A percentile compares a stretch with the other conserved stretches of the same genome.
Conservation (phyloP, 768 basidiomycete species). For the Paxillus rubicundulus region DNA sequence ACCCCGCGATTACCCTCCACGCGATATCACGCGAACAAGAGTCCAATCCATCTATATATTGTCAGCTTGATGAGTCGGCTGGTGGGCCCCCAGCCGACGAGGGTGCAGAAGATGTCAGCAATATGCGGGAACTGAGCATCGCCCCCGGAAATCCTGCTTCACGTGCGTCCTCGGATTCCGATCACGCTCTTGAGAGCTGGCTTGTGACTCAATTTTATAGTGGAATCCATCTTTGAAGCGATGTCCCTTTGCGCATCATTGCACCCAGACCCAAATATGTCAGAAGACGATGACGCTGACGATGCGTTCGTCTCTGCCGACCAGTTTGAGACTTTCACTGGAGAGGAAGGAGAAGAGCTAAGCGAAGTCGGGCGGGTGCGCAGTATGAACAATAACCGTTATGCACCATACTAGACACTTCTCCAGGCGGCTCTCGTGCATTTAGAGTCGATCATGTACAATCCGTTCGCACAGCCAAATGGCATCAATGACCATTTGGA, state of each 20-base stretch:
- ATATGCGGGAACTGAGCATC: slow-evolving; percentile 82
- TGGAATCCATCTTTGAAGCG: slow-evolving; percentile 84
- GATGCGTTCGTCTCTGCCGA: slow-evolving; percentile 55
- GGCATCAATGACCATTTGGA: slow-evolving; percentile 16
- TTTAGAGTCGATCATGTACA: slow-evolving; percentile 77
- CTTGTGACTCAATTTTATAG: slow-evolving; percentile 36
- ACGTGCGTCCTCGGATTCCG: slow-evolving; percentile 45
- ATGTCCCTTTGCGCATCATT: slow-evolving; percentile 82
- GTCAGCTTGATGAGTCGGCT: slow-evolving; percentile 82
- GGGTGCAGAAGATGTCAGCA: slow-evolving; percentile 36
- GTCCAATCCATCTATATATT: slow-evolving; percentile 74
- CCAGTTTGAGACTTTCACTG: slow-evolving; percentile 49
- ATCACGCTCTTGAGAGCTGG: neutral
- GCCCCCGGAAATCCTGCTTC: slow-evolving; percentile 55
- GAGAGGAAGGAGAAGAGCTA: slow-evolving; percentile 65
- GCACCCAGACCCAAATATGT: slow-evolving; percentile 63
- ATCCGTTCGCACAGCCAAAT: slow-evolving; percentile 36
- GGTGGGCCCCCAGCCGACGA: slow-evolving; percentile 34
- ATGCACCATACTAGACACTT: slow-evolving; percentile 76
- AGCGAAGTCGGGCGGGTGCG: slow-evolving; percentile 92
- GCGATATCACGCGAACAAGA: slow-evolving; percentile 74
- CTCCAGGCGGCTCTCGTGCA: slow-evolving; percentile 76
- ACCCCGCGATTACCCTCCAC: slow-evolving; percentile 89
- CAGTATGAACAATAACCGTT: slow-evolving; percentile 76
- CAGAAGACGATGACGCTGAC: slow-evolving; percentile 47